phyloP scores from a whole-genome alignment of 169 alveolate genomes.

The Eimeria acervulina region DNA sequence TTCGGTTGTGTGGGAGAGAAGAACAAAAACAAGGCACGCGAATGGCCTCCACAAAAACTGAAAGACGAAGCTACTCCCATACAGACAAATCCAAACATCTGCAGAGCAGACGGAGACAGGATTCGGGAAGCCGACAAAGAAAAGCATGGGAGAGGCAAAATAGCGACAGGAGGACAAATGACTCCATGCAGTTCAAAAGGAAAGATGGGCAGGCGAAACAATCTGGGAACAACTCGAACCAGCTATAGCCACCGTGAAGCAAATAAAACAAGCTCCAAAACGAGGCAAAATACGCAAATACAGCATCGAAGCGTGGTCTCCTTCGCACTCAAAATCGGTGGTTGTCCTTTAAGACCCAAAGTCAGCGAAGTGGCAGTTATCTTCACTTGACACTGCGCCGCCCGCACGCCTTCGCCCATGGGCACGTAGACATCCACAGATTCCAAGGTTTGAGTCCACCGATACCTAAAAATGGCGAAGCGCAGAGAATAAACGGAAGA shows the following conservation, averaged over 20 bases:
- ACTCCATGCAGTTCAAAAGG: neutral
- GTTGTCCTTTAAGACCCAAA: constrained; percentile 81
- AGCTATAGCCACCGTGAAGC: neutral
- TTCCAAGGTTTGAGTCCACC: constrained; percentile 87
- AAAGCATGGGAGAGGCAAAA: neutral
- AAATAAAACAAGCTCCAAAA: neutral
- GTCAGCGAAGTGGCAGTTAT: constrained; percentile 75
- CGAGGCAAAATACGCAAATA: neutral
- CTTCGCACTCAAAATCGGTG: constrained; percentile 74
- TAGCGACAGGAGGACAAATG: neutral
- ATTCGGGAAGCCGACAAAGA: neutral
- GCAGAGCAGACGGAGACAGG: neutral
- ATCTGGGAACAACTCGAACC: neutral
- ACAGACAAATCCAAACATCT: neutral
- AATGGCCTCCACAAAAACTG: neutral
- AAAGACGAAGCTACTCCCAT: neutral
- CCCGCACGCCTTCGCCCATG: constrained; percentile 85
- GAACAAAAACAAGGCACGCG: neutral
- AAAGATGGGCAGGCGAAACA: neutral
- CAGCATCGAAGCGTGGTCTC: neutral
- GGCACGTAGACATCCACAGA: constrained; percentile 87
- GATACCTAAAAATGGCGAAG: constrained; percentile 55
- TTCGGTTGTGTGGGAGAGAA: neutral
- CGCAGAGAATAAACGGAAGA: neutral
- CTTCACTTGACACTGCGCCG: constrained; percentile 81